Evolutionary conservation across 805 yeast genomes (phyloP).

Genomic region (Nakazawaea siamensis): DNA sequence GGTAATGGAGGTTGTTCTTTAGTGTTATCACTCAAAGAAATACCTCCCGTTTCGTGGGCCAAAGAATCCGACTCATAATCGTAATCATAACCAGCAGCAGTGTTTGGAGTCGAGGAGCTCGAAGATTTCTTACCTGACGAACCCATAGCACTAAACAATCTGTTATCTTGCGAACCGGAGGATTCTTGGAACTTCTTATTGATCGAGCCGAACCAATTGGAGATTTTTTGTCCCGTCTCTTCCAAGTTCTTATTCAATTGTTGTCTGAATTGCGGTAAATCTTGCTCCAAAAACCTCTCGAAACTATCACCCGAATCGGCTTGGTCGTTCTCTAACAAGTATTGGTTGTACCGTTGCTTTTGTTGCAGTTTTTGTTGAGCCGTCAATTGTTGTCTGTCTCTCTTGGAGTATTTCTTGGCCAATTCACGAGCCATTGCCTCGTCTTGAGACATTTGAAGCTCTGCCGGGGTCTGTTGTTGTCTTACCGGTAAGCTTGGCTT

Average conservation of each 20-base stretch:
- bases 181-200: constrained; percentile 35
- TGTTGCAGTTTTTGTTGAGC: no score
- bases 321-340: constrained; percentile 16
- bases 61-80: constrained; percentile 21
- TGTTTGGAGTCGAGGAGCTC: background rate
- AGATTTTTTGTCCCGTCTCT: constrained; percentile 70
- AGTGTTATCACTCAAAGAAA: constrained; percentile 17
- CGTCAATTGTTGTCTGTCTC: constrained; percentile 6
- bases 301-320: constrained; percentile 40
- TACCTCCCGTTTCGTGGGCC: constrained; percentile 13
- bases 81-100: constrained; percentile 20
- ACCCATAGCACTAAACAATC: background rate
- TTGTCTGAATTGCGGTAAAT: constrained; percentile 53
- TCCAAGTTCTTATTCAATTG: constrained; percentile 67
- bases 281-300: constrained; percentile 50
- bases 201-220: constrained; percentile 70
- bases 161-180: background rate
- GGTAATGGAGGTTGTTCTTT: no score
- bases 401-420: constrained; percentile 49
- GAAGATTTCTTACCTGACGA: background rate
- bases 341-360: constrained; percentile 9
- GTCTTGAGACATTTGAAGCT: constrained; percentile 55
- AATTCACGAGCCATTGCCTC: constrained; percentile 76
- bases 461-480: constrained; percentile 38
- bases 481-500: constrained; percentile 25